Evolutionary conservation across 495 filamentous ascomycete species (phyloP), one percentile per base, ranked within the genome.

Genomic region (Trichoderma asperelloides): DNA sequence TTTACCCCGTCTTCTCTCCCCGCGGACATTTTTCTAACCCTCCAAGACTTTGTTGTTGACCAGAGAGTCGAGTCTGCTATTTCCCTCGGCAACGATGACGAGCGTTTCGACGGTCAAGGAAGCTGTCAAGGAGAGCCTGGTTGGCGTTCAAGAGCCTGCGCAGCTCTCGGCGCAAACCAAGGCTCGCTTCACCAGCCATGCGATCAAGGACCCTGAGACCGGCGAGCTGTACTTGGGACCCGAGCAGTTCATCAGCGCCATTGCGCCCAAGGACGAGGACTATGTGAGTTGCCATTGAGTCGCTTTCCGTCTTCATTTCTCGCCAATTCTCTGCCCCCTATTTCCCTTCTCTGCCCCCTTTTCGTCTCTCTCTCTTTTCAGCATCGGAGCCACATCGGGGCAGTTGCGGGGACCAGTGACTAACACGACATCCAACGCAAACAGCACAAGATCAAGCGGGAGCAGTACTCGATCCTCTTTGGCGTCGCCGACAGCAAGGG

Each of bases 371-470:
- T 68, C 69, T 71, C 62, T 71, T 70, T 57, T 30, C 47, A 37
- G 40, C 49, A 51, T 62, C 15, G 49, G 65, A 18, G 55, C 27
- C 27, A 60, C 30, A 60, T 60, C 55, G 55, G 55, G 13, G 55
- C 55, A 60, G 55, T 60, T 60, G 55, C 27, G 55, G 27, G 27
- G 55, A 27, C 55, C 23, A 28, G 55, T 60, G 55, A 60, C 55
- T 60, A 60, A 60, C 55, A 27, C 3, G 23, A 12, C 5, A 30
- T 60, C 55, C 23, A 1, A 30, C 25, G 25, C 65, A 49, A 45
- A 39, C 70, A 97, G 93, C 94, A 97, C 81, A 98, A 98, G 78
- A 97, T 98, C 80, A 89, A 91, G 77, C 89, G 95, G 67, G 88
- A 93, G 72, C 93, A 97, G 75, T 98, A 97, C 77, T 88, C 86